Percentiles rank a stretch among this genome's conserved stretches.
phyloP scores from a whole-genome alignment of 495 filamentous ascomycete genomes.

The Acidiella bohemica region DNA sequence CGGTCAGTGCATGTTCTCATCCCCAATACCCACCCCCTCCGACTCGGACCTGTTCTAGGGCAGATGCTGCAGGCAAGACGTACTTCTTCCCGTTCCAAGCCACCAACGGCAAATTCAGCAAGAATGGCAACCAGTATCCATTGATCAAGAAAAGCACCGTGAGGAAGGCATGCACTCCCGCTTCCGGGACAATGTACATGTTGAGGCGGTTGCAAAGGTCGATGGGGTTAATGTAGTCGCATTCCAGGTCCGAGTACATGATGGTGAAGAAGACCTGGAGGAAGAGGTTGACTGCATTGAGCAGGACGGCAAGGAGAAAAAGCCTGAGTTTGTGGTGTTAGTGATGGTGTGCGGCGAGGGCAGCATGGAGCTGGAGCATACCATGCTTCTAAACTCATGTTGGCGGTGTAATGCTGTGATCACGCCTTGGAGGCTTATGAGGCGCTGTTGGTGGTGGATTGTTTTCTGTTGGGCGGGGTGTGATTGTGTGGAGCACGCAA shows the following conservation, averaged over 20 bases:
- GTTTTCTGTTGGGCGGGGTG: too few species aligned
- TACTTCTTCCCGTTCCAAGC: constrained; percentile 97
- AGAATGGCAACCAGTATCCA: constrained; percentile 90
- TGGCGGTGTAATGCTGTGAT: too few species aligned
- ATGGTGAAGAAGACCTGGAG: constrained; percentile 99
- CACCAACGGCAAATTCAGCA: constrained; percentile 85
- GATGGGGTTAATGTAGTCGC: constrained; percentile 99
- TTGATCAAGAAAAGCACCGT: constrained; percentile 94
- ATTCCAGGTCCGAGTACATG: constrained; percentile 99
- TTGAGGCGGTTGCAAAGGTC: constrained; percentile 99
- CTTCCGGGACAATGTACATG: constrained; percentile 98
- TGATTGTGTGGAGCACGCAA: too few species aligned
- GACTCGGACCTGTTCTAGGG: too few species aligned
- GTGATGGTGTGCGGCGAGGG: neutral
- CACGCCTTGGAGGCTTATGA: too few species aligned
- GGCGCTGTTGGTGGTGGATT: too few species aligned
- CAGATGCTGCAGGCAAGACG: neutral
- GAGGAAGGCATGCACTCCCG: constrained; percentile 88
- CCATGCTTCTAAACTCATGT: constrained; percentile 6
- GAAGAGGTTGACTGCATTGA: constrained; percentile 99
- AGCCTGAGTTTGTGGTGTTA: constrained; percentile 35
- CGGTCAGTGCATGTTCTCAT: too few species aligned
- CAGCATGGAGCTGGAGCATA: neutral
- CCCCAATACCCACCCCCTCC: too few species aligned
- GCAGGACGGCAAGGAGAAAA: constrained; percentile 93